phyloP scores from a whole-genome alignment of 345 rosid species.

The Abelmoschus esculentus region DNA sequence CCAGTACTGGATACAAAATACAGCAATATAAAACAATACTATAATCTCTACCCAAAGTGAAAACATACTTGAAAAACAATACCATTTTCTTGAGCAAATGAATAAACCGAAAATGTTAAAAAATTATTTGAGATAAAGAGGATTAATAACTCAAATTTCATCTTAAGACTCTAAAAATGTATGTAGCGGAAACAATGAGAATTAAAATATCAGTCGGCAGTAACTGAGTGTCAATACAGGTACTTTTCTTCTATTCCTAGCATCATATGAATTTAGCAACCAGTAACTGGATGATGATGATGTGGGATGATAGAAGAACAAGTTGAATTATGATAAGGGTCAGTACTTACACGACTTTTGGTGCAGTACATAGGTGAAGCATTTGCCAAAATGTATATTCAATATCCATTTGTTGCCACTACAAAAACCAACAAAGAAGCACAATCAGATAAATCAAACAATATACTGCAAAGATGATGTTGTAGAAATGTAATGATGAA shows the following conservation, averaged over 20 bases:
- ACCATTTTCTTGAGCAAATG: not conserved
- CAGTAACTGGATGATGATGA: not conserved
- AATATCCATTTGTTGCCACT: constrained; percentile 99
- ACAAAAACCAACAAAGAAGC: constrained; percentile 23
- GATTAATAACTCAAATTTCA: not conserved
- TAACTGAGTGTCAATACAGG: not conserved
- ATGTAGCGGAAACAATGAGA: not conserved
- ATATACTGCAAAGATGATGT: not conserved
- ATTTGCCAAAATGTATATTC: constrained; percentile 99
- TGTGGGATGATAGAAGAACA: not conserved
- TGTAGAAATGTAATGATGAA: not conserved
- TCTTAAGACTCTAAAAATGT: not conserved
- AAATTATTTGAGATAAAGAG: not conserved
- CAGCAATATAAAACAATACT: not conserved
- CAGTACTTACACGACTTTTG: constrained; percentile 88
- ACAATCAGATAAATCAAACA: not conserved
- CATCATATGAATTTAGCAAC: not conserved
- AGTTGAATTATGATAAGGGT: not conserved
- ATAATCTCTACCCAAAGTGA: not conserved
- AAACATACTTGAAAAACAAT: not conserved
- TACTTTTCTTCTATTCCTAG: not conserved
- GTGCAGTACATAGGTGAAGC: constrained; percentile 95
- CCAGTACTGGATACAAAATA: not conserved
- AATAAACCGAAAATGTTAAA: not conserved
- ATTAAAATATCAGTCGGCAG: not conserved